Evolutionary conservation across 352 stramenopile species (phyloP).

Genomic region (Phytopythium boreale): DNA sequence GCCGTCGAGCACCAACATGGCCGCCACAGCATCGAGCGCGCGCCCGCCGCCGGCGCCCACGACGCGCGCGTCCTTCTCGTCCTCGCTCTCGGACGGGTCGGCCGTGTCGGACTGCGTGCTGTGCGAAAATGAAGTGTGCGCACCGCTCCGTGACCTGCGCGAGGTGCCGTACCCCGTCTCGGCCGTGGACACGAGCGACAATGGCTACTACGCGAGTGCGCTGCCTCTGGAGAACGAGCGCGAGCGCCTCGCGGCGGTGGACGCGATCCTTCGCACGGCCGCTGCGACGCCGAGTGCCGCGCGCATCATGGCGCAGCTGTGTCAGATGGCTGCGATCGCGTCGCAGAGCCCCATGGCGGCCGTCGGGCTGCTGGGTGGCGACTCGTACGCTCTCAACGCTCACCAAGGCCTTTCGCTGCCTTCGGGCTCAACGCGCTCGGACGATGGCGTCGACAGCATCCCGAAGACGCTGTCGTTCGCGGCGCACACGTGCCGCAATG

Average conservation of each 20-base stretch:
- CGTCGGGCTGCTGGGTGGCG: slow-evolving; percentile 56
- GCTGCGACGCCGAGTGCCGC: slow-evolving; percentile 32
- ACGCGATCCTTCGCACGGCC: slow-evolving; percentile 38
- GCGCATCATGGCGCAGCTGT: slow-evolving; percentile 62
- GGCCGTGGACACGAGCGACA: slow-evolving; percentile 22
- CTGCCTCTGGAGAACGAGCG: slow-evolving; percentile 53
- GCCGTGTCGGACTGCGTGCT: slow-evolving; percentile 32
- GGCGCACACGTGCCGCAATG: slow-evolving; percentile 64
- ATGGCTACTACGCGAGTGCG: slow-evolving; percentile 33
- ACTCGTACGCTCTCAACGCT: slow-evolving; percentile 53
- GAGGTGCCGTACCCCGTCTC: slow-evolving; percentile 55
- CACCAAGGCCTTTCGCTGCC: slow-evolving; percentile 32
- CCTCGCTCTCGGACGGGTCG: slow-evolving; percentile 1
- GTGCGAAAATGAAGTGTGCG: slow-evolving; percentile 63
- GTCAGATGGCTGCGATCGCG: slow-evolving; percentile 75
- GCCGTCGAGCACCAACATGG: background rate
- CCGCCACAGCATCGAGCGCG: background rate
- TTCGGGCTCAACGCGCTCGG: background rate
- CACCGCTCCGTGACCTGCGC: slow-evolving; percentile 40
- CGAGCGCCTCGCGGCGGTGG: slow-evolving; percentile 43
- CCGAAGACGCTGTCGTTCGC: slow-evolving; percentile 48
- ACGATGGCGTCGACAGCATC: slow-evolving; percentile 13
- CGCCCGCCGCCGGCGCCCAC: background rate
- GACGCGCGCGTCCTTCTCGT: background rate
- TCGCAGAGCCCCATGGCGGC: slow-evolving; percentile 63